A percentile compares a stretch with the other conserved stretches of the same genome.
These are phyloP conservation scores for Aureobasidium sp. DNA, from an alignment of 2,329 filamentous ascomycete genomes.

Conservation along the genomic window DNA sequence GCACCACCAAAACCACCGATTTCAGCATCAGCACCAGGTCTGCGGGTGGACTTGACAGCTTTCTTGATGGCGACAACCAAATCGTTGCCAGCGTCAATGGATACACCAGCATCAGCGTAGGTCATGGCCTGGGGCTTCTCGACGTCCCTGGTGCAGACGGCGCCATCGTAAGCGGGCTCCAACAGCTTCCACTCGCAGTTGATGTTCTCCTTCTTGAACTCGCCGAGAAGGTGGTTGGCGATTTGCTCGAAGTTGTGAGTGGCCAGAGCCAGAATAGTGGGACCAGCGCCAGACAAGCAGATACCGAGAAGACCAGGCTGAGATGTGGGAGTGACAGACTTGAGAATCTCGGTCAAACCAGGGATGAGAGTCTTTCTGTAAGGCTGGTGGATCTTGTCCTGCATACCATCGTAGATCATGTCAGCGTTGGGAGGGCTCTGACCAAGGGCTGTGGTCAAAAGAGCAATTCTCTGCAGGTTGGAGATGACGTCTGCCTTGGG, in stretches of 20 bases:
- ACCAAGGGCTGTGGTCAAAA: slow-evolving; percentile 81
- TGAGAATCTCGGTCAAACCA: slow-evolving; percentile 80
- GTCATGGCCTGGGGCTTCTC: slow-evolving; percentile 47
- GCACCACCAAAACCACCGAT: slow-evolving; percentile 94
- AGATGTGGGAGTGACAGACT: slow-evolving; percentile 78
- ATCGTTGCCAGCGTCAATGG: slow-evolving; percentile 86
- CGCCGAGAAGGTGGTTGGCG: slow-evolving; percentile 57
- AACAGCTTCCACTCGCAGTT: slow-evolving; percentile 79
- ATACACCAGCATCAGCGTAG: slow-evolving; percentile 88
- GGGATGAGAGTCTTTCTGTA: slow-evolving; percentile 90
- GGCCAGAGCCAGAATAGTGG: slow-evolving; percentile 87
- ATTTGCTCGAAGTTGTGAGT: slow-evolving; percentile 85
- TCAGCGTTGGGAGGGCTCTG: slow-evolving; percentile 84
- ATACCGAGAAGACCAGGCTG: slow-evolving; percentile 87
- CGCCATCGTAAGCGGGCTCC: slow-evolving; percentile 70
- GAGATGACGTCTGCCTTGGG: slow-evolving; percentile 79
- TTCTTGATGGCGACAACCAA: slow-evolving; percentile 88
- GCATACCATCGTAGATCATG: slow-evolving; percentile 96
- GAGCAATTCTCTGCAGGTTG: slow-evolving; percentile 87
- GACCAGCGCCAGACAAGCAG: slow-evolving; percentile 88
- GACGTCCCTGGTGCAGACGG: slow-evolving; percentile 30
- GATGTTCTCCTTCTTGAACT: slow-evolving; percentile 65
- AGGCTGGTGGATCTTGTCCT: slow-evolving; percentile 95
- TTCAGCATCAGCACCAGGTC: slow-evolving; percentile 80
- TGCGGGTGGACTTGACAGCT: slow-evolving; percentile 73